Evolutionary conservation across 169 alveolate species (phyloP).

Genomic region (Cryptosporidium tyzzeri): DNA sequence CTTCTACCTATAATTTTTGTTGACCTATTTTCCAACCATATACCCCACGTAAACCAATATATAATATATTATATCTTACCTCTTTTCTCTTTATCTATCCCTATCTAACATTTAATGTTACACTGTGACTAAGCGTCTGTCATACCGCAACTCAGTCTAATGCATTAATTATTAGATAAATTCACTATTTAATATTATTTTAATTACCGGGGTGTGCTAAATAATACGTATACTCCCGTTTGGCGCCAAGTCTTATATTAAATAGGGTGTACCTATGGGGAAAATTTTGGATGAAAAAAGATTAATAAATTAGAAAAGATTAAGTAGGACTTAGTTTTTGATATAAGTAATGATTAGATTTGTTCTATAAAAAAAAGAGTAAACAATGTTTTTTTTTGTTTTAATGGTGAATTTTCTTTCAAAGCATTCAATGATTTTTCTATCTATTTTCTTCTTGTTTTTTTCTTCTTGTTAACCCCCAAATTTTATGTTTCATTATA

Average conservation of each 20-base stretch:
- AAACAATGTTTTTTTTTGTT: no score
- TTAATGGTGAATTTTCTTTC: no score
- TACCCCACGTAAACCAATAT: conserved; percentile 68
- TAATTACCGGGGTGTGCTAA: conserved; percentile 41
- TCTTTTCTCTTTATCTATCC: conserved; percentile 47
- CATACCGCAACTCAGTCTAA: conserved; percentile 76
- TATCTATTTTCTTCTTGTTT: not conserved
- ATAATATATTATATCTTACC: not conserved
- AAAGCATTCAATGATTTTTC: not conserved
- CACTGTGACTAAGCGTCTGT: conserved; percentile 68
- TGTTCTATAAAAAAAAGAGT: no score
- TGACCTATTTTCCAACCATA: conserved; percentile 12
- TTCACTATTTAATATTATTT: not conserved
- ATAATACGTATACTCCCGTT: conserved; percentile 49
- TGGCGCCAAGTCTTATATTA: conserved; percentile 44
- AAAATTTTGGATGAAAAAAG: not conserved
- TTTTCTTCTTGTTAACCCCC: not conserved
- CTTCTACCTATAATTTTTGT: not conserved
- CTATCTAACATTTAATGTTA: conserved; percentile 70
- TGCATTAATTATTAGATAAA: conserved; percentile 75
- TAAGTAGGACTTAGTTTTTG: not conserved
- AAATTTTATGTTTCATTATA: not conserved
- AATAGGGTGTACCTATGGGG: conserved; percentile 5
- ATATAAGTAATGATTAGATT: no score
- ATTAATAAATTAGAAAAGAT: no score